Conservation (phyloP, 108 stramenopile genomes). For the Skeletonema marinoi region DNA sequence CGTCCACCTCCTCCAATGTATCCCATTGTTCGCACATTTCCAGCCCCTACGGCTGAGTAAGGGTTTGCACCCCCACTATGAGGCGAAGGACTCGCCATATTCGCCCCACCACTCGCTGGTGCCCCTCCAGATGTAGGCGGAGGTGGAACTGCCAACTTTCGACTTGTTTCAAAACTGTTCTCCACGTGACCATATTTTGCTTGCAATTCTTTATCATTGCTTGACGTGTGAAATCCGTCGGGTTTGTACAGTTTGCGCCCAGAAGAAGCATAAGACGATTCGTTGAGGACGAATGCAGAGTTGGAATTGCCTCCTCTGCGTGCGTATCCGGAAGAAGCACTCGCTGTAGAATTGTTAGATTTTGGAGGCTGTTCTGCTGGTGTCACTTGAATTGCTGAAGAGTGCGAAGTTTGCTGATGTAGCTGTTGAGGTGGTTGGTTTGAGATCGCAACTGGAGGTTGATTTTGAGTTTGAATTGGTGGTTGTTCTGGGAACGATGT, state of each 20-base stretch:
- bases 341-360: slow-evolving; percentile 4
- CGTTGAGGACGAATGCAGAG: slow-evolving; percentile 27
- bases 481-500: not conserved
- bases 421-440: not conserved
- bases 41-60: slow-evolving; percentile 29
- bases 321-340: slow-evolving; percentile 48
- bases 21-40: slow-evolving; percentile 1
- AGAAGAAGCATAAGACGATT: slow-evolving; percentile 7
- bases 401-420: not conserved
- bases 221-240: slow-evolving; percentile 90
- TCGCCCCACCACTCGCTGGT: not conserved
- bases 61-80: slow-evolving; percentile 30
- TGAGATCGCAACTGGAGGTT: slow-evolving; percentile 1
- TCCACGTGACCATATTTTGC: slow-evolving; percentile 80
- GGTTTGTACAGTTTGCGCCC: slow-evolving; percentile 55
- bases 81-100: not conserved
- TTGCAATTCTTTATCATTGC: slow-evolving; percentile 78
- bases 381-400: not conserved
- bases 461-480: not conserved
- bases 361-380: slow-evolving; percentile 7
- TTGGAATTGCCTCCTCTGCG: slow-evolving; percentile 50
- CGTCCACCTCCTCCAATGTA: slow-evolving; percentile 22
- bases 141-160: slow-evolving; percentile 36
- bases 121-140: slow-evolving; percentile 39
- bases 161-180: slow-evolving; percentile 32